Evolutionary conservation across 2,329 filamentous ascomycete species (phyloP).

Genomic region (Trichoderma lentiforme): DNA sequence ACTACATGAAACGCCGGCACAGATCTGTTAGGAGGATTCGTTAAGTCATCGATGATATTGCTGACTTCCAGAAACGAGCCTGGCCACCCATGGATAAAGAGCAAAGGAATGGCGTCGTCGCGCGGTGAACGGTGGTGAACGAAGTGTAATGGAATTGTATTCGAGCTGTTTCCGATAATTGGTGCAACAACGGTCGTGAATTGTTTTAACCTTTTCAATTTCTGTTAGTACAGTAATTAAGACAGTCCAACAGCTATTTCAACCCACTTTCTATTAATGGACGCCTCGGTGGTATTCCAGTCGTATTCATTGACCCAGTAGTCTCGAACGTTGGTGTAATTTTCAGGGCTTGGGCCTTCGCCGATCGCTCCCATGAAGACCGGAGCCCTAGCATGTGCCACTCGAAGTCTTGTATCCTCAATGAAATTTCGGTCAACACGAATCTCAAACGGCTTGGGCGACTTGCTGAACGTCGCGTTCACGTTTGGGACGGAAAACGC

Average conservation of each 20-base stretch:
- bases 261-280: not conserved
- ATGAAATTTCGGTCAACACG: not conserved
- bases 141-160: not conserved
- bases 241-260: not conserved
- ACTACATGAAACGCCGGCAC: not conserved
- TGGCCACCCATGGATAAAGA: conserved; percentile 5
- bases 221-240: not conserved
- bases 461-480: not conserved
- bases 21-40: not conserved
- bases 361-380: not conserved
- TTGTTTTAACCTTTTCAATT: not conserved
- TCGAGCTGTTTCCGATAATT: not conserved
- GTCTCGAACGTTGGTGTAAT: not conserved
- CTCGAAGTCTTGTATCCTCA: not conserved
- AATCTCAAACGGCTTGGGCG: not conserved
- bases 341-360: not conserved
- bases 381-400: not conserved
- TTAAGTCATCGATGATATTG: not conserved
- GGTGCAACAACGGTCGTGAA: not conserved
- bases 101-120: not conserved
- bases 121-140: not conserved
- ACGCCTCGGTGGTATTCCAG: not conserved
- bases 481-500: not conserved
- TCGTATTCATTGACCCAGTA: not conserved
- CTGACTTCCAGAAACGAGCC: not conserved